phyloP scores from a whole-genome alignment of 257 asterid species.

The Forsythia viridissima region DNA sequence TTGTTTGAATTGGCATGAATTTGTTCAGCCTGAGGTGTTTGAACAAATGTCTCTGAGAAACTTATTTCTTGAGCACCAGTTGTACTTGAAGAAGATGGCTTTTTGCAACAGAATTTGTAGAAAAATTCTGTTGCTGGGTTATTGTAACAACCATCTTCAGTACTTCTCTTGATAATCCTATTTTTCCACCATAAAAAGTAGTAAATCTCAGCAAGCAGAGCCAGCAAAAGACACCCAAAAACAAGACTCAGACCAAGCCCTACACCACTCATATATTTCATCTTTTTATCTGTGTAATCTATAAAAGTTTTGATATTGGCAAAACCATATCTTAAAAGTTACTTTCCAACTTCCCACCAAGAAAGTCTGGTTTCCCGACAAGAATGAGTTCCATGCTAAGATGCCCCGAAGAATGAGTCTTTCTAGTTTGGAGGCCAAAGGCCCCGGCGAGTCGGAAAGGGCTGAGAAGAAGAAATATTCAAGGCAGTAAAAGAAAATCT shows the following conservation, averaged over 20 bases:
- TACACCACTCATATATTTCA: constrained; percentile 60
- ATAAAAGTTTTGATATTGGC: neutral
- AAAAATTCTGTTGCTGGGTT: constrained; percentile 31
- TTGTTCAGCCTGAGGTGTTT: constrained; percentile 45
- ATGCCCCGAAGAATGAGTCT: neutral
- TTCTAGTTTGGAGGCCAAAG: neutral
- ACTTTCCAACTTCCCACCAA: constrained; percentile 1
- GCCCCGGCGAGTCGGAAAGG: neutral
- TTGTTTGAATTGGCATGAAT: constrained; percentile 21
- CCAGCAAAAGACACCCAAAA: constrained; percentile 63
- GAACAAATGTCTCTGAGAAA: constrained; percentile 38
- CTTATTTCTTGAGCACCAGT: constrained; percentile 31
- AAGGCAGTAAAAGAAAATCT: neutral
- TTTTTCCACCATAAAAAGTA: constrained; percentile 71
- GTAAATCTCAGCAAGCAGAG: constrained; percentile 64
- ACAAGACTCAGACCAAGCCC: constrained; percentile 65
- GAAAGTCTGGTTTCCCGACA: neutral
- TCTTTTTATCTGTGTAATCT: constrained; percentile 21
- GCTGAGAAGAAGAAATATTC: neutral
- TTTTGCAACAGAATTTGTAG: constrained; percentile 35
- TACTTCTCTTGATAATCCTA: constrained; percentile 31
- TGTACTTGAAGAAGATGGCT: constrained; percentile 31
- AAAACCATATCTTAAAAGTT: neutral
- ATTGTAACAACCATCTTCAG: constrained; percentile 33
- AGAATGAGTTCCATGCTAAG: neutral